Evolutionary conservation across 805 yeast genomes (phyloP).

Genomic region (Ogataea kodamae): DNA sequence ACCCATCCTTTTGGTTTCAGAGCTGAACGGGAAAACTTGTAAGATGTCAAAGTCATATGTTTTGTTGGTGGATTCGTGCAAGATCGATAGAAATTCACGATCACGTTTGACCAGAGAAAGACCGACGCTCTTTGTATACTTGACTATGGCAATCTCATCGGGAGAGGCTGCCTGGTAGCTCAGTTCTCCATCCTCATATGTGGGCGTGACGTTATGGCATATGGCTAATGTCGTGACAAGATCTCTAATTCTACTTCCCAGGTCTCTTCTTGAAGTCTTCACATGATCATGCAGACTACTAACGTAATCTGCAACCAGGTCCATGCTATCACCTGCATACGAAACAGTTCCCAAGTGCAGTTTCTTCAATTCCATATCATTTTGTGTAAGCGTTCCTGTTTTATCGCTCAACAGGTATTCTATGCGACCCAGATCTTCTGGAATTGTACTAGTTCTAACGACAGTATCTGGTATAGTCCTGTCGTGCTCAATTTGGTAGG

Average conservation of each 20-base stretch:
- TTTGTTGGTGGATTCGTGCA: constrained; percentile 57
- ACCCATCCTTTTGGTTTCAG: constrained; percentile 97
- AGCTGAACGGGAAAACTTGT: constrained; percentile 88
- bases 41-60: constrained; percentile 60
- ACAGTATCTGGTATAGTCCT: constrained; percentile 75
- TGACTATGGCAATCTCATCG: constrained; percentile 95
- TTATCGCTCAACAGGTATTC: constrained; percentile 91
- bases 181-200: constrained; percentile 69
- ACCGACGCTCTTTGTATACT: constrained; percentile 85
- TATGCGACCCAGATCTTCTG: constrained; percentile 95
- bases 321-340: constrained; percentile 89
- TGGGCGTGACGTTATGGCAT: constrained; percentile 98
- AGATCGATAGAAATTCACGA: constrained; percentile 64
- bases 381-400: constrained; percentile 96
- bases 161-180: constrained; percentile 98
- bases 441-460: constrained; percentile 95
- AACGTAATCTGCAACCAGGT: constrained; percentile 74
- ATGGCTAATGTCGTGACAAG: constrained; percentile 77
- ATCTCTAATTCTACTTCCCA: constrained; percentile 74
- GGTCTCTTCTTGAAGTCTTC: constrained; percentile 54
- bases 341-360: constrained; percentile 90
- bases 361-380: constrained; percentile 95
- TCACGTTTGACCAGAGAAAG: constrained; percentile 78
- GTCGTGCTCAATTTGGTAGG: constrained; percentile 92
- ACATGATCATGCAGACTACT: constrained; percentile 30